Conservation (phyloP, 306 rosid species). For the Astragalus membranaceus region DNA sequence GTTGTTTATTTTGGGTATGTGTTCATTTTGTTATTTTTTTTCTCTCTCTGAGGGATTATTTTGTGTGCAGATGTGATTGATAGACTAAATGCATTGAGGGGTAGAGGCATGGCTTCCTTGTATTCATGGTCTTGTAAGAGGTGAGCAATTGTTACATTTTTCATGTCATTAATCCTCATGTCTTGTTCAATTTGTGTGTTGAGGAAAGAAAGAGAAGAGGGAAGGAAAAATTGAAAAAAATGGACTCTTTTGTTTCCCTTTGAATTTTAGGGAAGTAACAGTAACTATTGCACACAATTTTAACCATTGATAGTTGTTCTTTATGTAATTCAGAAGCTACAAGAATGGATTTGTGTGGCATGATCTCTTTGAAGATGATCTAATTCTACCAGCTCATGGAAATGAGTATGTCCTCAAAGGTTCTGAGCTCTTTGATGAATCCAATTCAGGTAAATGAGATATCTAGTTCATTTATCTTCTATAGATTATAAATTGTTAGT, state of each 20-base stretch:
- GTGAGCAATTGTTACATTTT: constrained; percentile 29
- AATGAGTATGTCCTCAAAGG: constrained; percentile 95
- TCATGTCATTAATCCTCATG: background rate
- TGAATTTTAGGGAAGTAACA: background rate
- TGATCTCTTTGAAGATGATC: constrained; percentile 83
- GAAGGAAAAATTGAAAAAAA: too few relatives aligned
- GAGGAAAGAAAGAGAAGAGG: background rate
- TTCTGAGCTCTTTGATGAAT: constrained; percentile 94
- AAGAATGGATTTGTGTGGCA: constrained; percentile 96
- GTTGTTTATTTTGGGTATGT: background rate
- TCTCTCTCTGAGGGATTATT: background rate
- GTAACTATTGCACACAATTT: background rate
- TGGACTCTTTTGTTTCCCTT: too few relatives aligned
- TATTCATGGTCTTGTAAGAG: constrained; percentile 99
- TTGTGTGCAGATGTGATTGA: constrained; percentile 72
- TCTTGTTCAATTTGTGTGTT: constrained; percentile 13
- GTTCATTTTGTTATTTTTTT: background rate
- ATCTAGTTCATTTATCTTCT: constrained; percentile 7
- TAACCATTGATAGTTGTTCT: background rate
- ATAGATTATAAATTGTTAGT: background rate
- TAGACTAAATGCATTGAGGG: constrained; percentile 73
- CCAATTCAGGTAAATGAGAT: constrained; percentile 58
- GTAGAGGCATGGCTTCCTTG: constrained; percentile 89
- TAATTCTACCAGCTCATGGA: constrained; percentile 87
- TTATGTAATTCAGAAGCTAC: constrained; percentile 69